Evolutionary conservation across 2,329 filamentous ascomycete genomes (phyloP), one percentile per base, ranked within the genome.

Genomic region (Phyllosticta capitalensis): DNA sequence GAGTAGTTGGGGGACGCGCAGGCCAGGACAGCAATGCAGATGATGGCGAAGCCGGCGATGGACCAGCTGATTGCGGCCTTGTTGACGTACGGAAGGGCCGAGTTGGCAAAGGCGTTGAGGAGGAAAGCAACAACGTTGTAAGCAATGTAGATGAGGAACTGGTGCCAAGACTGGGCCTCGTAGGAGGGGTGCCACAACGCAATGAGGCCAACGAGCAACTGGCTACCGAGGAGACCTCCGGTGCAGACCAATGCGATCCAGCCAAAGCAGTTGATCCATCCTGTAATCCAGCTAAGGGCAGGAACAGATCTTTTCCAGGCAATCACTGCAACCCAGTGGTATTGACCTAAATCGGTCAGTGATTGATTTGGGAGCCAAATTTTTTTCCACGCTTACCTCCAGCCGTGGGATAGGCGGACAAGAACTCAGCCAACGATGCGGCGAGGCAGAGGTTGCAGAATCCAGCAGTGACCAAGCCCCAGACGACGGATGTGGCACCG

Each of bases 61-160:
- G 83, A 87, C 87, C 87, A 90, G 55, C 84, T 79, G 64, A 90
- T 87, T 1, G 87, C 87, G 19, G 79, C 78, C 68, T 87, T 84
- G 67, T 85, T 90, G 64, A 90, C 76, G 12, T 80, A 77, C 0
- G 87, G 86, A 3, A 90, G 76, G 3, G 84, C 66, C 2, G 76
- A 74, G 65, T 83, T 86, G 67, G 80, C 75, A 64, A 89, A 86
- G 1, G 83, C 81, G 63, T 90, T 90, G 70, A 89, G 74, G 54
- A 81, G 59, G 61, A 89, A 82, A 2, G 83, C 83, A 17, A 81
- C 65, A 21, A 84, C 61, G 5, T 83, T 85, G 67, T 84, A 86
- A 6, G 71, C 85, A 52, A 87, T 78, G 70, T 89, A 90, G 54
- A 90, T 85, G 26, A 89, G 74, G 70, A 90, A 90, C 64, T 88